phyloP scores from a whole-genome alignment of 2,329 filamentous ascomycete genomes.

The Fusarium longipes region DNA sequence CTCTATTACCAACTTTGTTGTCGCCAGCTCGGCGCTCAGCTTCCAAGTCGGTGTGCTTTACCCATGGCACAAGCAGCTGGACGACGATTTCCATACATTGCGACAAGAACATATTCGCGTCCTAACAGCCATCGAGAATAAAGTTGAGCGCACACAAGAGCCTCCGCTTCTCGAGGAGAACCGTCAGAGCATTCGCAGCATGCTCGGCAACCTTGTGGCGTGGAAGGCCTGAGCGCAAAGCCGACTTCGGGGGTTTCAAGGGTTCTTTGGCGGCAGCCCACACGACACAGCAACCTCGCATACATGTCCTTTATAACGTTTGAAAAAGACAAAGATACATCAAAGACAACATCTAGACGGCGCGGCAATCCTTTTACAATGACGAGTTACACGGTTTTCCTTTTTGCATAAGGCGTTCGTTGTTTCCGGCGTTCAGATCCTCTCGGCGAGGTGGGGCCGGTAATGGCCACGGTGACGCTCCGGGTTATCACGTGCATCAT shows the following conservation, averaged over 20 bases:
- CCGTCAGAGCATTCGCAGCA: constrained; percentile 25
- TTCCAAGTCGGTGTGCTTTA: constrained; percentile 78
- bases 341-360: background rate
- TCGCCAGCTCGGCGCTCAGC: constrained; percentile 71
- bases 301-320: background rate
- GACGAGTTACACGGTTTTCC: constrained; percentile 10
- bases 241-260: constrained; percentile 32
- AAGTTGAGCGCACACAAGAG: constrained; percentile 18
- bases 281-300: constrained; percentile 4
- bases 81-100: constrained; percentile 63
- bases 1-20: constrained; percentile 63
- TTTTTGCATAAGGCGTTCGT: constrained; percentile 26
- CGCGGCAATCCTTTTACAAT: background rate
- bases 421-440: constrained; percentile 29
- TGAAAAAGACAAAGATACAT: background rate
- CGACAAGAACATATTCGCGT: constrained; percentile 45
- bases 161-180: constrained; percentile 28
- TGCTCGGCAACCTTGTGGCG: constrained; percentile 30
- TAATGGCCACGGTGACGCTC: constrained; percentile 27
- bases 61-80: constrained; percentile 75
- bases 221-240: constrained; percentile 35
- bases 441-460: constrained; percentile 34
- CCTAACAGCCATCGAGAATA: constrained; percentile 29
- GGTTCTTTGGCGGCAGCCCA: constrained; percentile 7
- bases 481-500: constrained; percentile 35